Base-by-base conservation (phyloP, 1,284 basidiomycete genomes). In the Melampsora americana region DNA sequence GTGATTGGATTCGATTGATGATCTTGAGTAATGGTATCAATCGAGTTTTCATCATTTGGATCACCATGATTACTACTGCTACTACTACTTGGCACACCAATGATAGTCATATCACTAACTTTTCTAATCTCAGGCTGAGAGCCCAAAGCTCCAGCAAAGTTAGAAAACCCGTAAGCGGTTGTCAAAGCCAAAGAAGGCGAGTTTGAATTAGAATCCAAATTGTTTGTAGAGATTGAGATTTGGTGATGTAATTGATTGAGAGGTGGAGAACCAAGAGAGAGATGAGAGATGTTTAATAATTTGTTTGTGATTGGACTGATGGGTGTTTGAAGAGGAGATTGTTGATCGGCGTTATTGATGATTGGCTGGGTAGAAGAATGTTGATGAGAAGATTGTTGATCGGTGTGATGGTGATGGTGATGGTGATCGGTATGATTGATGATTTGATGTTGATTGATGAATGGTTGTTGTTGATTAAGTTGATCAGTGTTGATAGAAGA, bases 81-180 rank as follows among this genome's bases (percentile, higher is more conserved):
- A 35, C n/a, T n/a, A n/a, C 18, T 53, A 5, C 23, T 53, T 3
- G 50, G 50, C 12, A 53, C 20, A 5, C 18, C 59, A 66, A 69
- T 66, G 46, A 76, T 62, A 42, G 73, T 69, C 73, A 76, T 76
- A 56, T 76, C 66, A 65, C 66, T 69, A 23, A 76, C 66, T 64
- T 76, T 75, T 35, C 73, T 65, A 48, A 62, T 68, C 48, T 75
- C 66, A 28, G 73, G 73, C 35, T 65, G 73, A n/a, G 46, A 53
- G 59, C 73, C 73, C 5, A 75, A 56, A 30, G 66, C 66, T 5
- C 73, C 66, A 48, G 73, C 66, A 28, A 75, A 66, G 53, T 75
- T 42, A 35, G 65, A 64, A 32, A 75, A 75, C 44, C 66, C 66
- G 73, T 75, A 75, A 1, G 35, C 44, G 26, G 66, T 26, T 20